Evolutionary conservation across 192 early-diverging fungal genomes (phyloP), one percentile per base, ranked within the genome.

Genomic region (Mortierella antarctica): DNA sequence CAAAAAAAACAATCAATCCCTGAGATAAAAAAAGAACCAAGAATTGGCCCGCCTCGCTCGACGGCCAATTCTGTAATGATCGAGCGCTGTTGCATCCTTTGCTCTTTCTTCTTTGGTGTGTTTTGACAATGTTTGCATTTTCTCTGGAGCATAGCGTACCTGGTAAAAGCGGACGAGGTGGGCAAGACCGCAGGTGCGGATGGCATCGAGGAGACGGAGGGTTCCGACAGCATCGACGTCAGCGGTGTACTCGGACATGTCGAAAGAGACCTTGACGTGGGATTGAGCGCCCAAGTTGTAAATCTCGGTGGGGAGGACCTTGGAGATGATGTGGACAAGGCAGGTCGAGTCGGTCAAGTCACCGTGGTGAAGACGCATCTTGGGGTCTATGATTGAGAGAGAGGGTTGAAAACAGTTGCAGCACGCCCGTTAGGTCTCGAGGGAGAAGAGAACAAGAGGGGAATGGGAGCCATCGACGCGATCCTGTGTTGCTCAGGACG

Each of bases 201-300:
- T 93, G 21, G 93, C 93, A 84, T 94, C 93, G 48, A 94, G 83
- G 12, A 94, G 84, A 75, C 93, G 89, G 44, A 94, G 87, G 59
- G 93, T 94, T 70, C 93, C 93, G 21, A 94, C 84, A 39, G 85
- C 93, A 84, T 94, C 93, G 31, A 94, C 93, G 74, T 94, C 89
- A 85, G 91, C 91, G 42, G 92, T 93, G 79, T 93, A 93, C 77
- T 93, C 91, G 23, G 92, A 88, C 92, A 93, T 92, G 63, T 93
- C 89, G 63, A 91, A 91, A 10, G 89, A 92, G 39, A 92, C 91
- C 81, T 92, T 91, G 78, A 92, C 91, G 64, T 92, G 89, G 31
- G 92, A 93, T 74, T 94, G 93, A 46, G 93, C 93, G 64, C 90
- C 93, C 65, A 94, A 83, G 81, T 94, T 94, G 73, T 94, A 94